A percentile compares a stretch with the other conserved stretches of the same genome.
These are phyloP conservation scores for Penicillium subrubescens DNA, from an alignment of 495 filamentous ascomycete genomes.

Conservation along the genomic window DNA sequence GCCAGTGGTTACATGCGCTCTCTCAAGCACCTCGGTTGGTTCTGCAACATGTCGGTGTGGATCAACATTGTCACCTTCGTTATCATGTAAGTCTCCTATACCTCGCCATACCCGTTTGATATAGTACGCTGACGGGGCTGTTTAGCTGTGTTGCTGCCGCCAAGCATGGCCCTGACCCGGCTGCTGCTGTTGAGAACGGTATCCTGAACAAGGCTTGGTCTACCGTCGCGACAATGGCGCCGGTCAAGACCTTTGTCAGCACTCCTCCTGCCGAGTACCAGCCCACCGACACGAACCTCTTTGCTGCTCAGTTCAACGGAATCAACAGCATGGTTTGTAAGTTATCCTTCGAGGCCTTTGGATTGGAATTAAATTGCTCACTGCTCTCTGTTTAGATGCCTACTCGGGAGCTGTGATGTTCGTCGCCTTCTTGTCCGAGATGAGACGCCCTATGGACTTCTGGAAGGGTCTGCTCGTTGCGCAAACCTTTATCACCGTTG, in stretches of 20 bases:
- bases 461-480: slow-evolving; percentile 59
- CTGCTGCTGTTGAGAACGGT: slow-evolving; percentile 29
- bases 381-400: slow-evolving; percentile 42
- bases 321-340: slow-evolving; percentile 27
- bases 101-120: background rate
- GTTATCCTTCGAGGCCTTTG: too few species aligned
- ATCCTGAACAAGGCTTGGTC: slow-evolving; percentile 17
- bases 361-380: background rate
- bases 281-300: slow-evolving; percentile 13
- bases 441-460: slow-evolving; percentile 63
- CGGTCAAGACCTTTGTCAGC: slow-evolving; percentile 19
- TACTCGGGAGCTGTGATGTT: slow-evolving; percentile 56
- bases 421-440: slow-evolving; percentile 67
- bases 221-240: slow-evolving; percentile 9
- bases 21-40: slow-evolving; percentile 29
- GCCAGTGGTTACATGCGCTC: slow-evolving; percentile 46
- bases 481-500: slow-evolving; percentile 53
- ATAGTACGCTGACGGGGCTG: slow-evolving; percentile 19
- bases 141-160: slow-evolving; percentile 51
- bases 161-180: slow-evolving; percentile 44
- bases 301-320: slow-evolving; percentile 24
- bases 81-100: slow-evolving; percentile 19
- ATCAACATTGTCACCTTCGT: slow-evolving; percentile 30
- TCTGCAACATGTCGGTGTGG: slow-evolving; percentile 30
- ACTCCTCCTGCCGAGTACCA: slow-evolving; percentile 22